Evolutionary conservation across 805 yeast species (phyloP).

Genomic region (Ogataea pini): DNA sequence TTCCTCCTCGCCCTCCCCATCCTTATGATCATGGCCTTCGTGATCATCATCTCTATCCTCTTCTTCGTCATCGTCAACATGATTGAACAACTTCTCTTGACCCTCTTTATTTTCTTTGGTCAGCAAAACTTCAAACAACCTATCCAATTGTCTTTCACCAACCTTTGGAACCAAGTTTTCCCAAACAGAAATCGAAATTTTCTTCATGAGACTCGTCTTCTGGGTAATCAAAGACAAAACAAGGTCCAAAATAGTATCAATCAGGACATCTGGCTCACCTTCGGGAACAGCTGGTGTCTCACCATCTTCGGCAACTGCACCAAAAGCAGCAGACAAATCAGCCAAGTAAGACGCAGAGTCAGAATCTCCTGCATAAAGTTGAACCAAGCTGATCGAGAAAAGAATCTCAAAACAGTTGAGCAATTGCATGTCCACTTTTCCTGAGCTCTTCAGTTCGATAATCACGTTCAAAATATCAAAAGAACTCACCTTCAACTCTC

Average conservation of each 20-base stretch:
- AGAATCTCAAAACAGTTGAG: slow-evolving; percentile 66
- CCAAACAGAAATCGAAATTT: slow-evolving; percentile 49
- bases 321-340: slow-evolving; percentile 67
- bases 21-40: slow-evolving; percentile 35
- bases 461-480: slow-evolving; percentile 49
- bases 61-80: slow-evolving; percentile 51
- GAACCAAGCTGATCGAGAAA: slow-evolving; percentile 74
- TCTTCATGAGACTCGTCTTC: slow-evolving; percentile 57
- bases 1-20: slow-evolving; percentile 37
- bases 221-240: slow-evolving; percentile 58
- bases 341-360: slow-evolving; percentile 76
- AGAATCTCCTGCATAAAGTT: slow-evolving; percentile 71
- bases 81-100: slow-evolving; percentile 71
- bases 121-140: slow-evolving; percentile 54
- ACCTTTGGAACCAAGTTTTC: slow-evolving; percentile 53
- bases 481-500: slow-evolving; percentile 48
- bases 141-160: slow-evolving; percentile 44
- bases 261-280: slow-evolving; percentile 12
- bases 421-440: slow-evolving; percentile 26
- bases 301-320: slow-evolving; percentile 42
- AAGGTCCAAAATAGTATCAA: slow-evolving; percentile 47
- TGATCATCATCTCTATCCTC: slow-evolving; percentile 53
- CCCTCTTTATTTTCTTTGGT: slow-evolving; percentile 83
- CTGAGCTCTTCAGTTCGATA: slow-evolving; percentile 36
- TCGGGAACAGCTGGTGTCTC: slow-evolving; percentile 34